phyloP scores from a whole-genome alignment of 2,329 filamentous ascomycete species.

The Pseudogymnoascus sp. region DNA sequence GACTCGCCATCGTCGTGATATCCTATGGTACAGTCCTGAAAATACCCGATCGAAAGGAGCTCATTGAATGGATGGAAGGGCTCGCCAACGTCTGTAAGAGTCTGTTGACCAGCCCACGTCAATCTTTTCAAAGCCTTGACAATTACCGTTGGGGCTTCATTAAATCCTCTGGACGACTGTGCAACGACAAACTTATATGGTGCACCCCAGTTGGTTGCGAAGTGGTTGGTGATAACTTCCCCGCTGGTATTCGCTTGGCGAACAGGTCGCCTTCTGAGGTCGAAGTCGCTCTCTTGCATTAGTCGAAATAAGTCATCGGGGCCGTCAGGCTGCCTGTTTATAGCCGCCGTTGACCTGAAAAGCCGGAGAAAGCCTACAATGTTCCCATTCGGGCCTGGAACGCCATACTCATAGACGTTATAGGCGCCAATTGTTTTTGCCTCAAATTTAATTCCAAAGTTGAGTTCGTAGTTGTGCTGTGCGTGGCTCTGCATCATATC shows the following conservation, averaged over 20 bases:
- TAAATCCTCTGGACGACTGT: slow-evolving; percentile 43
- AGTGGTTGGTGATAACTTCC: slow-evolving; percentile 44
- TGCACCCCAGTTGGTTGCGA: slow-evolving; percentile 43
- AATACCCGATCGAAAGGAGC: slow-evolving; percentile 53
- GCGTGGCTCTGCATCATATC: not conserved
- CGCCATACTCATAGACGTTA: slow-evolving; percentile 32
- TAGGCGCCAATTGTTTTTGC: slow-evolving; percentile 20
- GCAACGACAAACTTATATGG: slow-evolving; percentile 58
- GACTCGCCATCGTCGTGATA: slow-evolving; percentile 61
- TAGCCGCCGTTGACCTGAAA: slow-evolving; percentile 45
- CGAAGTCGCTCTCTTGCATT: slow-evolving; percentile 38
- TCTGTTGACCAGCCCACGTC: slow-evolving; percentile 44
- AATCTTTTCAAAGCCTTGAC: slow-evolving; percentile 43
- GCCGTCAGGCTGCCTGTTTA: slow-evolving; percentile 45
- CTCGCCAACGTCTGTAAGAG: slow-evolving; percentile 26
- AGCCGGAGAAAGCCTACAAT: slow-evolving; percentile 44
- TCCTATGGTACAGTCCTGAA: slow-evolving; percentile 50
- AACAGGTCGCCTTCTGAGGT: slow-evolving; percentile 37
- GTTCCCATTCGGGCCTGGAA: slow-evolving; percentile 35
- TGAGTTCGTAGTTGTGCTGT: not conserved
- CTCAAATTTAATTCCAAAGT: not conserved
- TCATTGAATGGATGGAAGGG: slow-evolving; percentile 49
- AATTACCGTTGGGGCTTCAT: slow-evolving; percentile 40
- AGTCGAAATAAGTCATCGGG: slow-evolving; percentile 52
- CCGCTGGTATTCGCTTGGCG: slow-evolving; percentile 26